Evolutionary conservation across 176 grass and related monocot species (phyloP).

Genomic region (Ensete glaucum): DNA sequence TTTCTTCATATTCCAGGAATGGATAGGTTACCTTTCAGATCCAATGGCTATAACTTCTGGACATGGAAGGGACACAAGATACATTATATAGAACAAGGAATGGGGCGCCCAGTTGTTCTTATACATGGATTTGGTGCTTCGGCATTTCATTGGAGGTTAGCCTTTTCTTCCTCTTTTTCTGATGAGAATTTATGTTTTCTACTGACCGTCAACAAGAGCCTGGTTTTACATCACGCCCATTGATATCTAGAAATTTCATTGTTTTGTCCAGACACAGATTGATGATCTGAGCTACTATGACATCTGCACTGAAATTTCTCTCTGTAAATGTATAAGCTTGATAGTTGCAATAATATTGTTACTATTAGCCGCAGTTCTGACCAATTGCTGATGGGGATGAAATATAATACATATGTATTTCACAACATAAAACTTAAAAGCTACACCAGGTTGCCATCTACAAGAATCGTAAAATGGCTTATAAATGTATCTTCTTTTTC

Average conservation of each 20-base stretch:
- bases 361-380: too few relatives aligned
- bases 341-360: not conserved
- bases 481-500: not conserved
- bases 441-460: not conserved
- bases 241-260: not conserved
- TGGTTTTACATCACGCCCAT: not conserved
- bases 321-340: not conserved
- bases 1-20: constrained; percentile 32
- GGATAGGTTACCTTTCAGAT: constrained; percentile 67
- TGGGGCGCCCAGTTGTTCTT: constrained; percentile 58
- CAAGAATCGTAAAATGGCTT: not conserved
- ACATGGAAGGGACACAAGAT: constrained; percentile 80
- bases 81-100: constrained; percentile 81
- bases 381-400: too few relatives aligned
- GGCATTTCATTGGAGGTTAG: constrained; percentile 87
- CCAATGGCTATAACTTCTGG: constrained; percentile 92
- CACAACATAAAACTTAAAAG: not conserved
- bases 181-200: not conserved
- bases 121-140: constrained; percentile 96
- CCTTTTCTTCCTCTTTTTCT: constrained; percentile 6
- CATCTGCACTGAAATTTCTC: not conserved
- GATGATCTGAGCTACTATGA: not conserved
- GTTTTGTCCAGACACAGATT: not conserved
- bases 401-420: too few relatives aligned
- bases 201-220: not conserved